These are phyloP conservation scores for Pythium sukuiense DNA, from an alignment of 352 stramenopile genomes.

Conservation along the genomic window DNA sequence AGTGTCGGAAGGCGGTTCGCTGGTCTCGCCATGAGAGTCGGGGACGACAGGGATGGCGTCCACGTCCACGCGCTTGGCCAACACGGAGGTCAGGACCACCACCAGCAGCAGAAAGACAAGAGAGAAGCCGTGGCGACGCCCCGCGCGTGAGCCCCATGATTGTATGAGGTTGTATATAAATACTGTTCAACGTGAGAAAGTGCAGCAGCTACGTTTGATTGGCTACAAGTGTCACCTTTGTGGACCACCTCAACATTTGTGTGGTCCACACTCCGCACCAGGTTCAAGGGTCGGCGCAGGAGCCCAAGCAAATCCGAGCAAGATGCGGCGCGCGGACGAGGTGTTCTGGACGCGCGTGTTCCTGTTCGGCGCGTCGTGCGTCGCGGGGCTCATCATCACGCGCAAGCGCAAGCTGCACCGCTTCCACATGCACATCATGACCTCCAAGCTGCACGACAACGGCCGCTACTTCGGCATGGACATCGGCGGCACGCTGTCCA, in stretches of 20 bases:
- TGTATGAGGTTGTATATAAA: no score
- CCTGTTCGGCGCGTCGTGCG: slow-evolving; percentile 64
- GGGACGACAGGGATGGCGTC: no score
- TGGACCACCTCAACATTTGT: neutral
- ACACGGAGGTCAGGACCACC: no score
- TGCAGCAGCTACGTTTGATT: neutral
- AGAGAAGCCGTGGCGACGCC: no score
- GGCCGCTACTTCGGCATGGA: slow-evolving; percentile 89
- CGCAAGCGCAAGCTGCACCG: slow-evolving; percentile 69
- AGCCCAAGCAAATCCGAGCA: neutral
- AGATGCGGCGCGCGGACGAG: slow-evolving; percentile 30
- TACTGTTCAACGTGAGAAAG: no score
- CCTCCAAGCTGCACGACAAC: slow-evolving; percentile 65
- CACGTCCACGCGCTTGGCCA: no score
- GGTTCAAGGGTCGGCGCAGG: neutral
- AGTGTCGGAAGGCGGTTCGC: no score
- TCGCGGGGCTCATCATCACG: slow-evolving; percentile 63
- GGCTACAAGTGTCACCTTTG: neutral
- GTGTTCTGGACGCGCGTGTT: slow-evolving; percentile 74
- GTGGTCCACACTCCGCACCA: neutral
- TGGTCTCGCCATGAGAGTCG: no score
- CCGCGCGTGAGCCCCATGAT: no score
- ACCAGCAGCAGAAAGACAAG: no score
- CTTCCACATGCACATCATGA: slow-evolving; percentile 72
- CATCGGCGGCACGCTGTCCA: slow-evolving; percentile 91